Evolutionary conservation across 2,329 filamentous ascomycete species (phyloP).

Genomic region (Hypocrella siamensis): DNA sequence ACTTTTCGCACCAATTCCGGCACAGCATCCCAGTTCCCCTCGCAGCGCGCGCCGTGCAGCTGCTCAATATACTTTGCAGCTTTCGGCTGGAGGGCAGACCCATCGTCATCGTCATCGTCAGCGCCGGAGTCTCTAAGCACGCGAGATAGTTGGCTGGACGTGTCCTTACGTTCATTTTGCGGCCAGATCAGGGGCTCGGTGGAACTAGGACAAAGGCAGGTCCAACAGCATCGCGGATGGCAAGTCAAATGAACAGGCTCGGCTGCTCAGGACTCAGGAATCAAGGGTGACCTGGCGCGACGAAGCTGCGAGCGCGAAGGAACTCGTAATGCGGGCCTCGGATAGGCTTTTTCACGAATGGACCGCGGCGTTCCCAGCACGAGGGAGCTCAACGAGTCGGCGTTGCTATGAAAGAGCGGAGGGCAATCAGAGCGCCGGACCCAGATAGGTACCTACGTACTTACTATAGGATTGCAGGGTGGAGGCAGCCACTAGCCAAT

Average conservation of each 20-base stretch:
- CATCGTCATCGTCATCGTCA: not conserved
- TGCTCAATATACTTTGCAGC: conserved; percentile 65
- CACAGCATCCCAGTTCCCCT: conserved; percentile 73
- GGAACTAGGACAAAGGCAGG: conserved; percentile 8
- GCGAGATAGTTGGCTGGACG: conserved; percentile 3
- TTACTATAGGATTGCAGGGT: too few species aligned
- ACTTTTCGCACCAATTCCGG: conserved; percentile 86
- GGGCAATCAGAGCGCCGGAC: too few species aligned
- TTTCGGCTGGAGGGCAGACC: conserved; percentile 42
- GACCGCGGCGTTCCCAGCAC: too few species aligned
- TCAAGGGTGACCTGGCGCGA: too few species aligned
- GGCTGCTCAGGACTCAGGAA: not conserved
- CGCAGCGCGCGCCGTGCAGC: conserved; percentile 75
- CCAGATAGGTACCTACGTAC: too few species aligned
- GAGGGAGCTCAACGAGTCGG: too few species aligned
- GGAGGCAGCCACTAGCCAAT: too few species aligned
- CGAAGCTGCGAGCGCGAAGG: too few species aligned
- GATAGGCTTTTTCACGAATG: too few species aligned
- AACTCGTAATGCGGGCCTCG: too few species aligned
- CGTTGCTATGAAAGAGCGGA: too few species aligned
- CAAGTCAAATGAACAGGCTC: not conserved
- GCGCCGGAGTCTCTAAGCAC: conserved; percentile 8
- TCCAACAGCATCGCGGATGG: conserved; percentile 8
- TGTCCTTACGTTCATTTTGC: conserved; percentile 21
- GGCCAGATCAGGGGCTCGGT: conserved; percentile 12